Percentiles rank a stretch among this genome's conserved stretches.
phyloP scores from a whole-genome alignment of 2,329 filamentous ascomycete species.

The Fonsecaea erecta region DNA sequence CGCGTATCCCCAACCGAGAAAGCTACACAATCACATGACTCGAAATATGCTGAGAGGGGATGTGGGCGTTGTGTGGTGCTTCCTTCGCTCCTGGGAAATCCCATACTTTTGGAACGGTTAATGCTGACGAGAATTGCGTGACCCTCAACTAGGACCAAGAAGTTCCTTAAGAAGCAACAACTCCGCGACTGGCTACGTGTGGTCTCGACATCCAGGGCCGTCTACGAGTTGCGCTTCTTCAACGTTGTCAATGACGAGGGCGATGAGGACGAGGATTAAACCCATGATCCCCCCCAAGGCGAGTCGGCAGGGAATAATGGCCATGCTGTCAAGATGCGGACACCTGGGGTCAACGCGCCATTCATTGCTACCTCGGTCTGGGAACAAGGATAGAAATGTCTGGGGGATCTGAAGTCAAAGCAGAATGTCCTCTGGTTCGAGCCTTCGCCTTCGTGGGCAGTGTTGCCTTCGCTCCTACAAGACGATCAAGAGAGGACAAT shows the following conservation, averaged over 20 bases:
- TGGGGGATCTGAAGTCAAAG: not conserved
- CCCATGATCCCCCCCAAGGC: constrained; percentile 28
- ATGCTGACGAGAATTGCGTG: constrained; percentile 3
- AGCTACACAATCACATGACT: not conserved
- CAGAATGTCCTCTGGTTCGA: not conserved
- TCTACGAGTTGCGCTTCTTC: constrained; percentile 99
- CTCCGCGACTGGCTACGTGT: constrained; percentile 99
- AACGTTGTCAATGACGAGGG: constrained; percentile 99
- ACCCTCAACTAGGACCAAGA: constrained; percentile 78
- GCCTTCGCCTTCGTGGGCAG: too few relatives aligned
- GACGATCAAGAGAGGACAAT: not conserved
- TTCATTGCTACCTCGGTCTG: too few relatives aligned
- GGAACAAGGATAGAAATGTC: too few relatives aligned
- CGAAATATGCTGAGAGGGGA: not conserved
- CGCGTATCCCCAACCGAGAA: not conserved
- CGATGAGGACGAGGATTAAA: constrained; percentile 98
- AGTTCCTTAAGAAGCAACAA: constrained; percentile 99
- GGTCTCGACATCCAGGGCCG: constrained; percentile 95
- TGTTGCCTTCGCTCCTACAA: not conserved
- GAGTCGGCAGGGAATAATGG: not conserved
- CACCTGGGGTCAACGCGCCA: not conserved
- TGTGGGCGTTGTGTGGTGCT: not conserved
- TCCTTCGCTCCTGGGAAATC: not conserved
- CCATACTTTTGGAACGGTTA: constrained; percentile 1
- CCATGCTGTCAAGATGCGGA: not conserved